Evolutionary conservation across 345 rosid genomes (phyloP).

Genomic region (Linum lewisii): DNA sequence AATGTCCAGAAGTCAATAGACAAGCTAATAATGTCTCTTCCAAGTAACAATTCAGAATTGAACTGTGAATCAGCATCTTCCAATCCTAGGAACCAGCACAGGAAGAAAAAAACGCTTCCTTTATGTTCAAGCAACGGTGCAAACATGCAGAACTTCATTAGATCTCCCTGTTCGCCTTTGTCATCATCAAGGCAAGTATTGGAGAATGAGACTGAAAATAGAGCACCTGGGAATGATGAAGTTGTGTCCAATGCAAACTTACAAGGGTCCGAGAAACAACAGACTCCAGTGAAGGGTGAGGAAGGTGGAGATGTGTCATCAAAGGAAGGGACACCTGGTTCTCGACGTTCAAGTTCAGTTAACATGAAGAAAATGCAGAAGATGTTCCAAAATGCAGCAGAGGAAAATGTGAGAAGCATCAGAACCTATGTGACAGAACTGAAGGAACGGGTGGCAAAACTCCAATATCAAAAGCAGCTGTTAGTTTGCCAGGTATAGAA

Average conservation of each 20-base stretch:
- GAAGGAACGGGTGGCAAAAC: conserved; percentile 91
- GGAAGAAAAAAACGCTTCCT: conserved; percentile 80
- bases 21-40: conserved; percentile 92
- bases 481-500: conserved; percentile 86
- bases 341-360: conserved; percentile 71
- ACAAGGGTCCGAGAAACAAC: conserved; percentile 45
- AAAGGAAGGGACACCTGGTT: conserved; percentile 69
- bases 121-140: conserved; percentile 60
- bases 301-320: conserved; percentile 77
- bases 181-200: conserved; percentile 66
- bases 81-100: conserved; percentile 58
- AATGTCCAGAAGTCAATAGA: conserved; percentile 96
- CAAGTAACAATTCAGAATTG: conserved; percentile 37
- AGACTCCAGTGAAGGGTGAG: conserved; percentile 64
- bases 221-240: conserved; percentile 58
- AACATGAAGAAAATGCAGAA: conserved; percentile 99
- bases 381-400: conserved; percentile 99
- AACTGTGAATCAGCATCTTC: conserved; percentile 38
- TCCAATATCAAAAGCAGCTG: conserved; percentile 99
- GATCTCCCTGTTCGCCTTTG: conserved; percentile 87
- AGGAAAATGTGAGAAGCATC: conserved; percentile 96
- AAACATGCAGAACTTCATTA: conserved; percentile 62
- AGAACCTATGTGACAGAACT: conserved; percentile 84
- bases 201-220: conserved; percentile 71
- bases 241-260: conserved; percentile 28